Base-by-base conservation (phyloP, 2,329 filamentous ascomycete genomes). In the Hortaea werneckii region DNA sequence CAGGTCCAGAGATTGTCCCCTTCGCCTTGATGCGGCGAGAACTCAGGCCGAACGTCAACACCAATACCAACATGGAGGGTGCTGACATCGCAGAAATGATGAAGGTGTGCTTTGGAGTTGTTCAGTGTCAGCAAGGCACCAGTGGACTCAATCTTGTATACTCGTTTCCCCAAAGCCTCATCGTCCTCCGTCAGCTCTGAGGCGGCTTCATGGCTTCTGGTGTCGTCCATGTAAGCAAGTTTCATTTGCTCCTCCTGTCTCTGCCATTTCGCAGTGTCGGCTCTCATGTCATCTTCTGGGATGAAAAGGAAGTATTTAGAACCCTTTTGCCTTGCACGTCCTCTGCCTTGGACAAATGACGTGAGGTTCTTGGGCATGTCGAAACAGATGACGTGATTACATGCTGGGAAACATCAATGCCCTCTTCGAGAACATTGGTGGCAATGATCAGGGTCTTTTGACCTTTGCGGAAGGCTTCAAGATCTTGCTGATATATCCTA, bases 161-260 rank as follows among this genome's bases (percentile, higher is more conserved):
- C 65, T 65, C 12, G 58, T 44, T 50, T 75, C 65, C 32, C 70
- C 62, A 6, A 60, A 41, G 43, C 74, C 67, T 85, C 79, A 3
- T 76, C 53, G 2, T 67, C 53, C 40, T 71, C 60, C 10, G 69
- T 58, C 13, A 71, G 44, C 2, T 20, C 20, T 4, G 20, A 20
- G 20, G 35, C 41, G 3, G 29, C 29, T 5, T 29, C 42, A 13
- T 47, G 58, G 42, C 74, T 64, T 20, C 82, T 71, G 49, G 74
- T 62, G 5, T 87, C 79, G 39, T 85, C 75, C 50, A 81, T 74
- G 55, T 87, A 94, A 0, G 75, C 73, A 40, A 65, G 60, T 54
- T 80, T 84, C 82, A 95, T 88, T n/a, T 78, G 69, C 3, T 71
- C 62, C 59, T 95, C 90, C 11, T 92, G 69, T 0, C 61, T 57